phyloP scores from a whole-genome alignment of 2,329 filamentous ascomycete genomes.

The Cordyceps cateniannulata region DNA sequence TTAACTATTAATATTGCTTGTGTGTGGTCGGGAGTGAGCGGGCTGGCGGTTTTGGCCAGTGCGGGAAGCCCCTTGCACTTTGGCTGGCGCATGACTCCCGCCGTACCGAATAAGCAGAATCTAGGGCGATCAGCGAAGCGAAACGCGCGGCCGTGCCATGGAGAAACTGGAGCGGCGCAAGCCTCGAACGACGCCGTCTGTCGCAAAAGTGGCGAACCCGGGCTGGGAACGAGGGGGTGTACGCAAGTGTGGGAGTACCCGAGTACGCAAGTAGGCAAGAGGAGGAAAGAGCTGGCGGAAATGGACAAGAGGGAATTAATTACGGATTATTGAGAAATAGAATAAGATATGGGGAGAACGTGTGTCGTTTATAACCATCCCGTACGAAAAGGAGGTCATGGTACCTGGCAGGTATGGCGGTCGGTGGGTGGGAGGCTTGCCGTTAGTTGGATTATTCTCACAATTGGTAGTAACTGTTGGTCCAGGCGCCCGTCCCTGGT shows the following conservation, averaged over 20 bases:
- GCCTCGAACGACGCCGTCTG: constrained; percentile 3
- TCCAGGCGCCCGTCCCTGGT: neutral
- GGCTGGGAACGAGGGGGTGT: neutral
- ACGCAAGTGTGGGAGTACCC: neutral
- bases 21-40: neutral
- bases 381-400: no score
- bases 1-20: no score
- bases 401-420: no score
- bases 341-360: no score
- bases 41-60: neutral
- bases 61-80: neutral
- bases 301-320: neutral
- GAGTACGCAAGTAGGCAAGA: neutral
- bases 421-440: no score
- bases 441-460: no score
- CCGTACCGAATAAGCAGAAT: neutral
- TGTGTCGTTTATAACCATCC: no score
- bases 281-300: neutral
- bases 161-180: constrained; percentile 6
- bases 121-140: neutral
- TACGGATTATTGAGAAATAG: neutral
- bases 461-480: no score
- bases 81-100: constrained; percentile 1
- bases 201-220: constrained; percentile 4
- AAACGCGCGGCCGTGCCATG: constrained; percentile 8